These are phyloP conservation scores for Gillenia trifoliata DNA, from an alignment of 306 rosid genomes.

Conservation along the genomic window DNA sequence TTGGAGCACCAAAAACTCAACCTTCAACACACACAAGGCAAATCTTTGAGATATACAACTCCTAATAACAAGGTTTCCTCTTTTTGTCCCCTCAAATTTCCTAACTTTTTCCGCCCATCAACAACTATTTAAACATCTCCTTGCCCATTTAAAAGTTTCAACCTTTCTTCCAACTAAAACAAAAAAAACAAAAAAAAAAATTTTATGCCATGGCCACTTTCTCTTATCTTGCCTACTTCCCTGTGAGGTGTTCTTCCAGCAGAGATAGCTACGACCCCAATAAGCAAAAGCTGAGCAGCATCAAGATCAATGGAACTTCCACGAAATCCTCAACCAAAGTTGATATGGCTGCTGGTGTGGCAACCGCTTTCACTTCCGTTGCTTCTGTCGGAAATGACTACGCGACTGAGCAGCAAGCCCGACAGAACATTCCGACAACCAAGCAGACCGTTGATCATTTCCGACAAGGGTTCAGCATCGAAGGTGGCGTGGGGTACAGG, in stretches of 20 bases:
- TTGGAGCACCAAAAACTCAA: not conserved
- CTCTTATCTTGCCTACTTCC: conserved; percentile 31
- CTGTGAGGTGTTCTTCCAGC: conserved; percentile 40
- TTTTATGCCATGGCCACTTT: conserved; percentile 24
- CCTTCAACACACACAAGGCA: not conserved
- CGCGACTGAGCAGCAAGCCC: conserved; percentile 17
- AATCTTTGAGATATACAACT: conserved; percentile 24
- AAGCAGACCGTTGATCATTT: conserved; percentile 68
- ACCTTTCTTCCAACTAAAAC: not conserved
- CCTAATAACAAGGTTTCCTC: conserved; percentile 7
- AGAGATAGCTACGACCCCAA: conserved; percentile 37
- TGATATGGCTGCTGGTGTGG: conserved; percentile 30
- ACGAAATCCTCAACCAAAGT: conserved; percentile 25
- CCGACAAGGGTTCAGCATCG: conserved; percentile 70
- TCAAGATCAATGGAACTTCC: conserved; percentile 44
- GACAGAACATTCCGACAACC: conserved; percentile 77
- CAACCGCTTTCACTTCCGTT: conserved; percentile 21
- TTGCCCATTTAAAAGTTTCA: conserved; percentile 27
- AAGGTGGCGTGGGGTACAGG: conserved; percentile 79
- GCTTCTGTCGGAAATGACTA: conserved; percentile 34
- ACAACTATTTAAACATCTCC: conserved; percentile 13
- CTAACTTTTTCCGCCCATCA: conserved; percentile 15
- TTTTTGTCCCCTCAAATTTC: not conserved
- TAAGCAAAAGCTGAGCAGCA: conserved; percentile 32
- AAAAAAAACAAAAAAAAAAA: not conserved